These are phyloP conservation scores for Blastomyces gilchristii DNA, from an alignment of 2,329 filamentous ascomycete genomes.

Conservation along the genomic window DNA sequence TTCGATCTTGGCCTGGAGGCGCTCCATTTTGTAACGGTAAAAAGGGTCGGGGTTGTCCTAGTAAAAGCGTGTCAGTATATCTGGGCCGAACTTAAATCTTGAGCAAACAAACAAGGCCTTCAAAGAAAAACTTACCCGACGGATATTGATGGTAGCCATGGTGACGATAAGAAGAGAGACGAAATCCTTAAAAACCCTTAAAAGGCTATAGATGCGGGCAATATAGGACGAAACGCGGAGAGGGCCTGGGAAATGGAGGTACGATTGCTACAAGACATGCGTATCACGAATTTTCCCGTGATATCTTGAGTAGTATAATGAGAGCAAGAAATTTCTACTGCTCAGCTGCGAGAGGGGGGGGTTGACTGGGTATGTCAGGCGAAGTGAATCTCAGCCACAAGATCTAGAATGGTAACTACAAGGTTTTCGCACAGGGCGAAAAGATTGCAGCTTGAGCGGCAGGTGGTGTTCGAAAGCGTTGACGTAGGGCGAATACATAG, in stretches of 20 bases:
- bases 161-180: constrained; percentile 42
- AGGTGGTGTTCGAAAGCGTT: constrained; percentile 88
- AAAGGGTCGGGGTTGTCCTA: constrained; percentile 91
- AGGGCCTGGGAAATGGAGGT: constrained; percentile 37
- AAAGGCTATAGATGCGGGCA: constrained; percentile 21
- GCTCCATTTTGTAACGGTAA: constrained; percentile 99
- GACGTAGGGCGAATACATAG: constrained; percentile 98
- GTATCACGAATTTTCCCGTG: constrained; percentile 22
- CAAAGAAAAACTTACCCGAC: constrained; percentile 45
- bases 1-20: constrained; percentile 96
- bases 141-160: constrained; percentile 98
- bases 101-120: not conserved
- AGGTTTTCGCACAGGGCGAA: constrained; percentile 91
- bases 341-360: constrained; percentile 13
- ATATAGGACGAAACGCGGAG: constrained; percentile 26
- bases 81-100: constrained; percentile 10
- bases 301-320: constrained; percentile 9
- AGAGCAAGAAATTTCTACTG: constrained; percentile 17
- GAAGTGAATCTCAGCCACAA: constrained; percentile 64
- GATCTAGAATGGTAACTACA: constrained; percentile 81
- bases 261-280: constrained; percentile 51
- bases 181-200: constrained; percentile 24
- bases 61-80: constrained; percentile 9
- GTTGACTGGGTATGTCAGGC: constrained; percentile 19
- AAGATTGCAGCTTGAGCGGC: constrained; percentile 92